Evolutionary conservation across 2,329 filamentous ascomycete genomes (phyloP).

Genomic region (Venturia pyrina): DNA sequence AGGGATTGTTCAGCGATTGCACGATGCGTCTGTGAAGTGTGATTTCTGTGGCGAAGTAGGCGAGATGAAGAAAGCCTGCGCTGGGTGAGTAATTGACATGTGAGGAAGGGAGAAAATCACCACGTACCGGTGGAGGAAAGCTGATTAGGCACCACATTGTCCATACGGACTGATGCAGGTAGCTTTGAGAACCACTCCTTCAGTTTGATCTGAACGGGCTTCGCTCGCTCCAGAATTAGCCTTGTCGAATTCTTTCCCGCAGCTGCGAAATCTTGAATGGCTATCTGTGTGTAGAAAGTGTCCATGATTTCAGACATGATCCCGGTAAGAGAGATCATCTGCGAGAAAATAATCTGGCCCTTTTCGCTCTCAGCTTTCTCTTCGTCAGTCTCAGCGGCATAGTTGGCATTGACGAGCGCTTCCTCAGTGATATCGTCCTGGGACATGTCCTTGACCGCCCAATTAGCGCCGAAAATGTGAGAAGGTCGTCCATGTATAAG

Average conservation of each 20-base stretch:
- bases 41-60: constrained; percentile 90
- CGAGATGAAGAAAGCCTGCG: constrained; percentile 65
- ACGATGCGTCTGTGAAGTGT: constrained; percentile 44
- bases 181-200: constrained; percentile 72
- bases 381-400: constrained; percentile 37
- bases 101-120: background rate
- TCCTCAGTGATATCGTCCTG: constrained; percentile 64
- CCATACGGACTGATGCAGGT: constrained; percentile 56
- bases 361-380: constrained; percentile 52
- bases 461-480: constrained; percentile 60
- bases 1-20: constrained; percentile 11
- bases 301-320: constrained; percentile 74
- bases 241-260: constrained; percentile 62
- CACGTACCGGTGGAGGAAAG: constrained; percentile 33
- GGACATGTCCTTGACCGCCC: constrained; percentile 62
- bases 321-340: constrained; percentile 65
- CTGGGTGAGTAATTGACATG: background rate
- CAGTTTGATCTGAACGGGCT: constrained; percentile 71
- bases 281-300: constrained; percentile 70
- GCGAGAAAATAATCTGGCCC: constrained; percentile 60
- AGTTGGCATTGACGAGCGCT: constrained; percentile 40
- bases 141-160: constrained; percentile 35
- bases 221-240: constrained; percentile 63
- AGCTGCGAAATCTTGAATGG: constrained; percentile 57
- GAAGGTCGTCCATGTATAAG: constrained; percentile 78